Evolutionary conservation across 2,329 filamentous ascomycete genomes (phyloP).

Genomic region (Sclerotinia trifoliorum): DNA sequence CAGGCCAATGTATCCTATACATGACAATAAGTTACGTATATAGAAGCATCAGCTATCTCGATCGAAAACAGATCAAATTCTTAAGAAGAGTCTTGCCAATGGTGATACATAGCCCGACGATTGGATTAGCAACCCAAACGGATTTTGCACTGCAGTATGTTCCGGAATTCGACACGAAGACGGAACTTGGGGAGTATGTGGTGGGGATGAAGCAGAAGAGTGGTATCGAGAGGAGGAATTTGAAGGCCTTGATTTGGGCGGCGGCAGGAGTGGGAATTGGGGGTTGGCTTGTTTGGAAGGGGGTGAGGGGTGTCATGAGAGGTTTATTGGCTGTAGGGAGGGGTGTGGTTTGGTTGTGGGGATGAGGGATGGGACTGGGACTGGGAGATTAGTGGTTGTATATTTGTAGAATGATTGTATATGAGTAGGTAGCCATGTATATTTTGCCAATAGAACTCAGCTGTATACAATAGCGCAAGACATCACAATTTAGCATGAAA

Average conservation of each 20-base stretch:
- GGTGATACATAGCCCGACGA: neutral
- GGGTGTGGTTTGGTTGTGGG: neutral
- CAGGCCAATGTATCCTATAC: constrained; percentile 37
- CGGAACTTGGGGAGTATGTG: constrained; percentile 39
- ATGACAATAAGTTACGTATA: constrained; percentile 43
- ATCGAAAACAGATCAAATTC: constrained; percentile 50
- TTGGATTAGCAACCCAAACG: constrained; percentile 60
- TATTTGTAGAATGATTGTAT: neutral
- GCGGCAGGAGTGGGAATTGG: constrained; percentile 35
- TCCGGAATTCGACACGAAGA: constrained; percentile 50
- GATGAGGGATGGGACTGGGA: neutral
- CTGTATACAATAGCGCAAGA: neutral
- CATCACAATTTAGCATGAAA: neutral
- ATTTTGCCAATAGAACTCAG: no score
- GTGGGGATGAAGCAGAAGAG: constrained; percentile 35
- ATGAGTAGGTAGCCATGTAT: no score
- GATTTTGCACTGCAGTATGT: constrained; percentile 71
- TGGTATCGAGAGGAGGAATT: constrained; percentile 48
- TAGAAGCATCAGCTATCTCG: constrained; percentile 48
- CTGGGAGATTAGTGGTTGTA: neutral
- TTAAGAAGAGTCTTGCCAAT: neutral
- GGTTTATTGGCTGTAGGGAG: neutral
- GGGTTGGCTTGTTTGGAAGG: neutral
- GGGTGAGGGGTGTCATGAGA: neutral
- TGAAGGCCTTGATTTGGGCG: constrained; percentile 47